Evolutionary conservation across 495 filamentous ascomycete genomes (phyloP).

Genomic region (Aspergillus cavernicola): DNA sequence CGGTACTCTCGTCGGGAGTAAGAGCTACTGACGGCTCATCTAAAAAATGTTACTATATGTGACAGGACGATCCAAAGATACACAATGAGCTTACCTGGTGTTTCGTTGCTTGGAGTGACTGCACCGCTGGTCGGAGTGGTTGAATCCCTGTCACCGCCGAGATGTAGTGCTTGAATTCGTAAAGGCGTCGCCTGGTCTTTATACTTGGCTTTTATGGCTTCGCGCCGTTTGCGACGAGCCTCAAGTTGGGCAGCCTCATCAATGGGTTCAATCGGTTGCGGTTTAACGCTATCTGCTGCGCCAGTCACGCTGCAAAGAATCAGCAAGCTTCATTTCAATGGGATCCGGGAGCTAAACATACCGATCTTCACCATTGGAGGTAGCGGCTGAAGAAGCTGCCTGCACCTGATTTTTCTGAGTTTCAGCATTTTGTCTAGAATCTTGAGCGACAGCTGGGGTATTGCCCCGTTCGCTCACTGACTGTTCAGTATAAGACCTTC

Average conservation of each 20-base stretch:
- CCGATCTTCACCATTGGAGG: constrained; percentile 32
- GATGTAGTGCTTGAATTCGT: constrained; percentile 71
- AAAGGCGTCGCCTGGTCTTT: constrained; percentile 68
- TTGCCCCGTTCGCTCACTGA: constrained; percentile 66
- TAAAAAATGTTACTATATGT: neutral
- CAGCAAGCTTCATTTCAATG: neutral
- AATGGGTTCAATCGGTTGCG: constrained; percentile 45
- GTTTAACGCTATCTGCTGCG: constrained; percentile 11
- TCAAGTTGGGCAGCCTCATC: constrained; percentile 81
- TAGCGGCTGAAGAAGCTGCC: constrained; percentile 33
- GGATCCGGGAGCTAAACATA: constrained; percentile 29
- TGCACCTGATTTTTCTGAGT: constrained; percentile 58
- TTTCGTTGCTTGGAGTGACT: constrained; percentile 19
- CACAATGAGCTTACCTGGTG: constrained; percentile 25
- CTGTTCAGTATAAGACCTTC: constrained; percentile 49
- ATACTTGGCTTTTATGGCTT: constrained; percentile 84
- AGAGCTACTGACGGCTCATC: constrained; percentile 31
- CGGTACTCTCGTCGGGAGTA: constrained; percentile 46
- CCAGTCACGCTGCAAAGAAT: constrained; percentile 14
- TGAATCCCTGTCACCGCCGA: constrained; percentile 53
- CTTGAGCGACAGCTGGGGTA: constrained; percentile 50
- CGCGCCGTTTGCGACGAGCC: constrained; percentile 79
- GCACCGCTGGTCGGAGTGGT: constrained; percentile 51
- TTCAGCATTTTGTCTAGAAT: constrained; percentile 64
- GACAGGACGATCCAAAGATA: too few species aligned